These are phyloP conservation scores for Amorphotheca resinae DNA, from an alignment of 495 filamentous ascomycete species.

Conservation along the genomic window DNA sequence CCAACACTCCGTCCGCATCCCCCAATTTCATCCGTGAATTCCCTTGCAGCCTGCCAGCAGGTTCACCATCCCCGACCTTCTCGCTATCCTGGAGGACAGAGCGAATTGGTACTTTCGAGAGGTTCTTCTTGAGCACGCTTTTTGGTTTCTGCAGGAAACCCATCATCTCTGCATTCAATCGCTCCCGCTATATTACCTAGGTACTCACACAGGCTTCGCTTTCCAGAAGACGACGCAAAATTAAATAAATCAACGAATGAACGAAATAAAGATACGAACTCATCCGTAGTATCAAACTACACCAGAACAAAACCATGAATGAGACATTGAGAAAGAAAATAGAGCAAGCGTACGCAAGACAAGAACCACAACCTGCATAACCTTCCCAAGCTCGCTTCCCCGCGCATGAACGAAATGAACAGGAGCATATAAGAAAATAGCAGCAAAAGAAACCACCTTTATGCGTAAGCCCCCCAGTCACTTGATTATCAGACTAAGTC, in stretches of 20 bases:
- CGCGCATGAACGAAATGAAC: too few species aligned
- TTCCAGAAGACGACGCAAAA: slow-evolving; percentile 1
- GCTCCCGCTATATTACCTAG: too few species aligned
- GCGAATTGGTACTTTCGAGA: background rate
- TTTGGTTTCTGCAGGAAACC: background rate
- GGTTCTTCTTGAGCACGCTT: background rate
- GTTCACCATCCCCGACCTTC: background rate
- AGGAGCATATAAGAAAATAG: too few species aligned
- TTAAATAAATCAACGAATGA: background rate
- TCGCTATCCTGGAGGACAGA: background rate
- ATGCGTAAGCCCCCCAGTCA: too few species aligned
- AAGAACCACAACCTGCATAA: too few species aligned
- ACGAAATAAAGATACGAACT: background rate
- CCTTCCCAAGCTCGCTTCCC: too few species aligned
- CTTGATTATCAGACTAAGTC: too few species aligned
- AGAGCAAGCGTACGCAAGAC: too few species aligned
- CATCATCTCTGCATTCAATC: background rate
- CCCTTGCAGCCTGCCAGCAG: background rate
- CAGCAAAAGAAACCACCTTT: too few species aligned
- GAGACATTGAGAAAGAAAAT: too few species aligned
- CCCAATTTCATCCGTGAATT: slow-evolving; percentile 30
- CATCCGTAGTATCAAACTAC: too few species aligned
- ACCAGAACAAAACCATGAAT: too few species aligned
- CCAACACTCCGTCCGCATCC: slow-evolving; percentile 31
- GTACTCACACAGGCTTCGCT: background rate